phyloP scores from a whole-genome alignment of 2,329 filamentous ascomycete species.

The Zymoseptoria passerinii region DNA sequence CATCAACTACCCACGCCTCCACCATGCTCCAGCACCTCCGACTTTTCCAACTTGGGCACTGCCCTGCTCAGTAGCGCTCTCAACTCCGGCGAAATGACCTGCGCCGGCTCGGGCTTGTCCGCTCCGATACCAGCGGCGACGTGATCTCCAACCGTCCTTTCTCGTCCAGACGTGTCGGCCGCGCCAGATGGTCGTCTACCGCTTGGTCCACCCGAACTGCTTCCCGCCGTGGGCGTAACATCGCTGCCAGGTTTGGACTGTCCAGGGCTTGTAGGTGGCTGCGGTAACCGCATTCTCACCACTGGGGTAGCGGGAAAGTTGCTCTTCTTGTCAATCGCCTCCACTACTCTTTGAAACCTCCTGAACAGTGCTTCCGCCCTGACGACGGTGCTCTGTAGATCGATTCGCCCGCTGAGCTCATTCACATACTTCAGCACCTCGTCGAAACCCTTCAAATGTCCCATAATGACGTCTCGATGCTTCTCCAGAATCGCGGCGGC shows the following conservation, averaged over 20 bases:
- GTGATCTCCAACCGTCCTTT: conserved; percentile 28
- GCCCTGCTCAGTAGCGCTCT: conserved; percentile 54
- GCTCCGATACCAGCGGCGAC: conserved; percentile 19
- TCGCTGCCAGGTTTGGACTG: conserved; percentile 15
- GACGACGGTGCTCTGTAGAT: conserved; percentile 76
- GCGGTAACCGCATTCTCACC: conserved; percentile 42
- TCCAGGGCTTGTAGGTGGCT: conserved; percentile 17
- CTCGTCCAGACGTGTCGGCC: conserved; percentile 32
- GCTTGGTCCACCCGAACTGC: conserved; percentile 1
- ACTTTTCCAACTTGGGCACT: conserved; percentile 43
- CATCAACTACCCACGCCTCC: conserved; percentile 31
- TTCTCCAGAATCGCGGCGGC: conserved; percentile 92
- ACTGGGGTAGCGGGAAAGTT: conserved; percentile 60
- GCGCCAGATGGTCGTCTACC: conserved; percentile 4
- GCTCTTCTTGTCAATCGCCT: conserved; percentile 84
- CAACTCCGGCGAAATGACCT: conserved; percentile 56
- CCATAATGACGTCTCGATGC: conserved; percentile 93
- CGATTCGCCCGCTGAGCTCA: conserved; percentile 86
- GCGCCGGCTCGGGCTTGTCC: conserved; percentile 30
- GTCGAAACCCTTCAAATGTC: conserved; percentile 87
- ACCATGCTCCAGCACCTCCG: conserved; percentile 39
- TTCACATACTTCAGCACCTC: conserved; percentile 98
- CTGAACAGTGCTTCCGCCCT: conserved; percentile 83
- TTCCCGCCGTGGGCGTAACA: conserved; percentile 11
- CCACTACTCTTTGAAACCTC: conserved; percentile 78